Percentiles rank a stretch among this genome's conserved stretches.
These are phyloP conservation scores for Neofusicoccum sp. DNA, from an alignment of 2,329 filamentous ascomycete genomes.

Conservation along the genomic window DNA sequence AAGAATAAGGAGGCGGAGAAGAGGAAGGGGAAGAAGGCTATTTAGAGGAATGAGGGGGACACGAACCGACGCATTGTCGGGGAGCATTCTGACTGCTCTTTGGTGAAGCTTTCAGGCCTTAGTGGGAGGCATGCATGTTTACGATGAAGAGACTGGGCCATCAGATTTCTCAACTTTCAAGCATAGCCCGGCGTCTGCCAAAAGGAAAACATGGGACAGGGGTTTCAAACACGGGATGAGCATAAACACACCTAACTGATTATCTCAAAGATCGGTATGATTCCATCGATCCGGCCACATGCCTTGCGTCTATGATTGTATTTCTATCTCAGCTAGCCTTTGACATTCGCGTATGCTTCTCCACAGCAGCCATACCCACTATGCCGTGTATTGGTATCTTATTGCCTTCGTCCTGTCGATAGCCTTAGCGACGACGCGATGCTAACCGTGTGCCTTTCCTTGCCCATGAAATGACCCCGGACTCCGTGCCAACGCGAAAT, in stretches of 20 bases:
- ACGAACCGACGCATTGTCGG: too few relatives aligned
- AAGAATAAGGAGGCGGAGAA: slow-evolving; percentile 60
- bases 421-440: neutral
- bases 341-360: neutral
- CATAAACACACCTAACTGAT: neutral
- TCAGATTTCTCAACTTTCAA: neutral
- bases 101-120: too few relatives aligned
- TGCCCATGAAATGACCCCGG: neutral
- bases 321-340: neutral
- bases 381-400: neutral
- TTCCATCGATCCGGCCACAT: neutral
- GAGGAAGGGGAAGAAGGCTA: slow-evolving; percentile 44
- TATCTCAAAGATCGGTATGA: neutral
- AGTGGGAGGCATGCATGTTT: neutral
- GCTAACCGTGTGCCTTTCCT: neutral
- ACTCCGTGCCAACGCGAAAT: slow-evolving; percentile 1
- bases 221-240: neutral
- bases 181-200: neutral
- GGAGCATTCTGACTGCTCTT: too few relatives aligned
- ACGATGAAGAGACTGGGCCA: neutral
- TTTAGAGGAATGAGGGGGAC: neutral
- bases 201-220: neutral
- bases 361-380: neutral
- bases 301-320: neutral
- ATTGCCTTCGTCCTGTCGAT: neutral